Evolutionary conservation across 768 basidiomycete genomes (phyloP), one percentile per base, ranked within the genome.

Genomic region (Gloeostereum incarnatum): DNA sequence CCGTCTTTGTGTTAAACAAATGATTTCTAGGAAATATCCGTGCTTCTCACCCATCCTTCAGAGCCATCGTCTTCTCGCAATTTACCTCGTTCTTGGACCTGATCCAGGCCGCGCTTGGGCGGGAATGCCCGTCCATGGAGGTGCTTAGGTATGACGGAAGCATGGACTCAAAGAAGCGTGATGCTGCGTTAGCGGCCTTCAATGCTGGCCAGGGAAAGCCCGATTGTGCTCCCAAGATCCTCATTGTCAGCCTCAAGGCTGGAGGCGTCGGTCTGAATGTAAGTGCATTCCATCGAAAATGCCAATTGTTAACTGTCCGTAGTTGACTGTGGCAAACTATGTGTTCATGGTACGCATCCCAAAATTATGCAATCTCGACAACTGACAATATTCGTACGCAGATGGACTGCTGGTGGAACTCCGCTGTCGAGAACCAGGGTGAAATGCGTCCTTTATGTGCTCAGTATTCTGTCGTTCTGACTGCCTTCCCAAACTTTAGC

Each of bases 391-490:
- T 27, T 1, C 40, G 23, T 27, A 32, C 30, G 7, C 40, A 89
- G 86, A 90, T 90, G 86, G 87, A 89, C 50, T 90, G 85, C 47
- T 89, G 87, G 87, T 90, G 87, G 87, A 90, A 89, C 53, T 74
- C 82, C 4, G 85, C 86, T 0, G 77, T 71, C 3, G 88, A 90
- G 53, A 78, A 78, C 36, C 87, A 90, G 72, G 83, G 81, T 76
- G 46, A 39, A 37, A 32, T 23, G n/a, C 16, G 25, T 21, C 11
- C 38, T 21, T 20, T 9, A 20, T 11, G 22, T 27, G 11, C 17
- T 32, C 24, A 18, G 2, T 3, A 18, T 31, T 11, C 17, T 5
- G 19, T 7, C n/a, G 33, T 21, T 3, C 35, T 24, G 20, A 34
- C 2, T 18, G 17, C 30, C 17, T 31, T 29, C 30, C 9, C 3